Base-by-base conservation (phyloP, 73 alveolate species). In the Paraurostyla sp. region DNA sequence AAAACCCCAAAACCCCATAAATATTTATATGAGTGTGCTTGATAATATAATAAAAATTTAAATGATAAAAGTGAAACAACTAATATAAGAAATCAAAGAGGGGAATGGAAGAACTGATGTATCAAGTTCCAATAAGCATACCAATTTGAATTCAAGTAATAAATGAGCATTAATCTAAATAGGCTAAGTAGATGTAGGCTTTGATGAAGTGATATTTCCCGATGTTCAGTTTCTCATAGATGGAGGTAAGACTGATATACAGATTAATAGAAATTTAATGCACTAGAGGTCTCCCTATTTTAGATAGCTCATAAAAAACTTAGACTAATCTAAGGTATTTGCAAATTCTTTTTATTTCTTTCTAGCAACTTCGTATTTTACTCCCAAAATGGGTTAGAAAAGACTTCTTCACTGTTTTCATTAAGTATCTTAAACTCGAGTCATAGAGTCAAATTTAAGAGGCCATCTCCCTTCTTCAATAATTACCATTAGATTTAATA, bases 51-150 rank as follows among this genome's bases (percentile, higher is more conserved):
- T n/a, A n/a, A n/a, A n/a, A n/a, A n/a, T 52, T 52, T 52, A 73
- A 43, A 73, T 73, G 87, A 73, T 73, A 42, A 73, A 73, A 73
- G 87, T 73, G 9, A 73, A 73, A 30, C 33, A 73, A 30, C 87
- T 73, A 48, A 45, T 73, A 22, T 50, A 73, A 73, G 87, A 73
- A 50, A 48, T 73, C 9, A 73, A 73, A 73, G 87, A 73, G 4
- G 35, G 59, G 1, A 13, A 48, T 18, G 71, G 71, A 13, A 46
- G 58, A 46, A 13, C 13, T 20, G 13, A 15, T 46, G 58, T 46
- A 46, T 46, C n/a, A n/a, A n/a, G 18, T 46, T 46, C 58, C 13
- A 46, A 46, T 13, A 46, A 15, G 13, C 18, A 20, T 20, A 15
- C 58, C 18, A 46, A 46, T 46, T 46, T 46, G 13, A 46, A 15